Base-by-base conservation (phyloP, 208 protist species). In the Leishmania major region DNA sequence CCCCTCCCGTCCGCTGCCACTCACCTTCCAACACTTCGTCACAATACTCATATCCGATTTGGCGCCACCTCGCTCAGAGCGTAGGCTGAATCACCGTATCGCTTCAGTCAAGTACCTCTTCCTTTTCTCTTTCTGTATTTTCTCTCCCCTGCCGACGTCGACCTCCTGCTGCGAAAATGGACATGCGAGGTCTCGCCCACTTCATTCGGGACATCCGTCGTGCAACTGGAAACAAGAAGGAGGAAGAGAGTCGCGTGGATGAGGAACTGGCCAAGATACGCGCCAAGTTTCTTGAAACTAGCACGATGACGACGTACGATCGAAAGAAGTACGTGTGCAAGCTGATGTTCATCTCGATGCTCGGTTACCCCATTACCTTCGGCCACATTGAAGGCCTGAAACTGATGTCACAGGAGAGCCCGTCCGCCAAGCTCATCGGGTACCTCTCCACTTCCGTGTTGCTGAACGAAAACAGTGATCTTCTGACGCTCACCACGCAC, bases 311-410 rank as follows among this genome's bases (percentile, higher is more conserved):
- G 59, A 91, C 87, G 43, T 99, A 99, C 88, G 92, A 99, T 76
- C 88, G 97, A 22, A 99, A 99, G 85, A 99, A 99, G 89, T 99
- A 99, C 88, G 97, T 99, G 45, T 99, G 97, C 90, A 99, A 99
- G 91, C 91, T 99, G 19, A 95, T 99, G 81, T 99, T 99, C 90
- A 99, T 99, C 82, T 98, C 98, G 72, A 99, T 99, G 91, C 89
- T 99, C 6, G 99, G 99, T 17, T 99, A 99, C 89, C 98, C 99
- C 35, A 92, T 99, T 47, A 99, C 99, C 73, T 99, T 99, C 95
- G 99, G 99, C 15, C 98, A 99, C 87, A 99, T 99, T 90, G 99
- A 99, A 84, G 99, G 98, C 37, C 88, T 99, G 10, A 96, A 99
- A 53, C 93, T 99, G 17, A 94, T 99, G 67, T 93, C 98, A 10